Conservation (phyloP, 1,284 basidiomycete species). For the Tremellales sp. region DNA sequence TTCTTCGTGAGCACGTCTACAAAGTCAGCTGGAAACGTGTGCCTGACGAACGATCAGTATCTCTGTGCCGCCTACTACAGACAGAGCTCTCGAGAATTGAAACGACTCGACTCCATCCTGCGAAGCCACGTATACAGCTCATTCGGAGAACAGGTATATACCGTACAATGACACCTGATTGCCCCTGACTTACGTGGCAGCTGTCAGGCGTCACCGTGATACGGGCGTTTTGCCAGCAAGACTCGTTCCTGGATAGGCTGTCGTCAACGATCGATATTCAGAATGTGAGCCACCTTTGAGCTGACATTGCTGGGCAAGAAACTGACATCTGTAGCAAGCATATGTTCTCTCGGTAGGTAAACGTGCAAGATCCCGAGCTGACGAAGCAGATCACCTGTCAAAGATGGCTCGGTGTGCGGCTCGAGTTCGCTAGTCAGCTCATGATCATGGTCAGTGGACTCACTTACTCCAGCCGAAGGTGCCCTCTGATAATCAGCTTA, state of each 20-base stretch:
- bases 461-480: not conserved
- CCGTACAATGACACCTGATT: not conserved
- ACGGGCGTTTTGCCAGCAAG: conserved; percentile 30
- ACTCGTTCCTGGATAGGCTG: conserved; percentile 17
- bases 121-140: conserved; percentile 34
- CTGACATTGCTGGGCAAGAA: no score
- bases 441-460: conserved; percentile 16
- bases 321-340: not conserved
- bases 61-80: conserved; percentile 30
- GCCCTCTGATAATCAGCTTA: conserved; percentile 16
- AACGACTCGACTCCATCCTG: conserved; percentile 35
- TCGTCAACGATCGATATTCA: conserved; percentile 27
- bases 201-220: conserved; percentile 30
- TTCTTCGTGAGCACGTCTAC: conserved; percentile 20
- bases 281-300: conserved; percentile 14
- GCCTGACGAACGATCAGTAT: conserved; percentile 10
- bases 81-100: conserved; percentile 34
- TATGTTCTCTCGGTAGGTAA: not conserved
- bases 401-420: conserved; percentile 37
- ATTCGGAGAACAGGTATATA: conserved; percentile 39
- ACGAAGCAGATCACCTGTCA: not conserved
- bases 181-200: conserved; percentile 8
- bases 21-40: not conserved
- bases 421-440: conserved; percentile 28
- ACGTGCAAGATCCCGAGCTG: not conserved